Base-by-base conservation (phyloP, 2,329 filamentous ascomycete species). In the Calonectria henricotiae region DNA sequence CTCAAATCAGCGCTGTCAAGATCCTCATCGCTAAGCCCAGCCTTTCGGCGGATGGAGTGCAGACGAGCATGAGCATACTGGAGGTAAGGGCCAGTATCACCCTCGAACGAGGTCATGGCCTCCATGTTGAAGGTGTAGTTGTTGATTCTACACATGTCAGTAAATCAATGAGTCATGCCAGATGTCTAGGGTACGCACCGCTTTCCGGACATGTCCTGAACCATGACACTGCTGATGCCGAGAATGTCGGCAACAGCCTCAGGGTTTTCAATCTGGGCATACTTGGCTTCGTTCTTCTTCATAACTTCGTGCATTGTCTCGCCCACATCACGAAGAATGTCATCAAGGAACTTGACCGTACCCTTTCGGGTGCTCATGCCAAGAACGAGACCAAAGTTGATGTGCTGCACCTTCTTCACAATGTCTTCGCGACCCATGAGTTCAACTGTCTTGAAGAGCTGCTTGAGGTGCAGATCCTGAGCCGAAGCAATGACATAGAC, bases 271-370 rank as follows among this genome's bases (percentile, higher is more conserved):
- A 99, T 92, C 83, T 98, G 95, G 67, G 90, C 85, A 83, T 98
- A 99, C 87, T 99, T 99, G 79, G 89, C 87, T 77, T 93, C 88
- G 82, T 98, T 98, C 85, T 92, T 93, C 83, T 86, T 90, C 96
- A 99, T 99, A 62, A 97, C 94, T 71, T 98, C 94, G 86, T 98
- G 96, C 96, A 99, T 99, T 84, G 95, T 94, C 66, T 98, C 96
- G 78, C 90, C 92, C 8, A 97, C 94, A 76, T 95, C 93, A 17
- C 80, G 70, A n/a, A 80, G 76, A 32, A 80, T 80, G 8, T 80
- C 79, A 30, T 80, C 87, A 46, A 89, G 80, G 84, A 94, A 94
- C 82, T 93, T 93, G 76, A 94, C 93, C 0, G 92, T 94, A 71
- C 92, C 92, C 80, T 88, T 91, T 75, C 89, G 89, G 73, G 89